Evolutionary conservation across 2,329 filamentous ascomycete species (phyloP).

Genomic region (Pseudogymnoascus sp.): DNA sequence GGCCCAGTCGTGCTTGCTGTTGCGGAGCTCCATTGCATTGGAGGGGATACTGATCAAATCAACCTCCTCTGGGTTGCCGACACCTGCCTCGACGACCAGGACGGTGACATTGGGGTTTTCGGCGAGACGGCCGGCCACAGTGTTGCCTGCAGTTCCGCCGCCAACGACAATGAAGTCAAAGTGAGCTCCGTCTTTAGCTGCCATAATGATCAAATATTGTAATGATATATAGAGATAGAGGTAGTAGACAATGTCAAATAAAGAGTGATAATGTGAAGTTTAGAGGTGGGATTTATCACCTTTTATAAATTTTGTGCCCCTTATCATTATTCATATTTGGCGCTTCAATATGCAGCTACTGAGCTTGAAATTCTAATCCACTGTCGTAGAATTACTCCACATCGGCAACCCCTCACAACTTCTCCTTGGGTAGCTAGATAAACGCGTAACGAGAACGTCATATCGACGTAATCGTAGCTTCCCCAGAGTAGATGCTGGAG

Average conservation of each 20-base stretch:
- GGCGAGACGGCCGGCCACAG: constrained; percentile 44
- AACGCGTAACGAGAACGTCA: background rate
- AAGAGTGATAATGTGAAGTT: no score
- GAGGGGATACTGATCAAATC: constrained; percentile 48
- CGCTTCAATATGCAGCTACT: background rate
- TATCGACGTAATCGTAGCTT: background rate
- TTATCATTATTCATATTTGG: background rate
- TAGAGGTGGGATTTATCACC: no score
- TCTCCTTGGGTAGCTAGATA: no score
- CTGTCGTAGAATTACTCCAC: background rate
- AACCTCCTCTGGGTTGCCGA: constrained; percentile 40
- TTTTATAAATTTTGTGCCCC: background rate
- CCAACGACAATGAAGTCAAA: constrained; percentile 38
- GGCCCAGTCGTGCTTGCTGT: constrained; percentile 50
- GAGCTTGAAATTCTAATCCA: background rate
- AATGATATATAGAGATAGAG: no score
- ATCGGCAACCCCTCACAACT: no score
- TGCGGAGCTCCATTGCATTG: constrained; percentile 45
- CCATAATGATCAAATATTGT: background rate
- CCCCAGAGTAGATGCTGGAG: background rate
- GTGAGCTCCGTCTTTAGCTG: constrained; percentile 11
- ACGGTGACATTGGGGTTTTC: constrained; percentile 41
- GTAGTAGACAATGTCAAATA: no score
- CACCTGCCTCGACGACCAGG: constrained; percentile 42
- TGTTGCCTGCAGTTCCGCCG: constrained; percentile 41